A percentile compares a stretch with the other conserved stretches of the same genome.
Conservation (phyloP, 78 protist species). For the Polysphondylium violaceum region DNA sequence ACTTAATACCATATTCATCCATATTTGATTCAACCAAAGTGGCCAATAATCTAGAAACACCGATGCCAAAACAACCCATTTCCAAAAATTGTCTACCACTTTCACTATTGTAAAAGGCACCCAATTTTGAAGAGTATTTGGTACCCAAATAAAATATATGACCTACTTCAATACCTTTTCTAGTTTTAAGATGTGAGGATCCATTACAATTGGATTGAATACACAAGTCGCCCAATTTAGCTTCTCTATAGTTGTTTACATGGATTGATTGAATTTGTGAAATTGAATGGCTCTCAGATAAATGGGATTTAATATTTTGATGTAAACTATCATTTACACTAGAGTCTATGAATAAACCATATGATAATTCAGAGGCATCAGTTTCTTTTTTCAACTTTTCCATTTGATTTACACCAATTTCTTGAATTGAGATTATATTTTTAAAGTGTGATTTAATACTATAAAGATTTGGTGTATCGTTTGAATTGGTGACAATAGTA, state of each 20-base stretch:
- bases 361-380: no score
- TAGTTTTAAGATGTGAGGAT: not conserved
- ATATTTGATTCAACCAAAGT: constrained; percentile 38
- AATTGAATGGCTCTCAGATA: no score
- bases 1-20: constrained; percentile 20
- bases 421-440: constrained; percentile 5
- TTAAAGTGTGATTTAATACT: constrained; percentile 10
- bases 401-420: not conserved
- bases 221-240: constrained; percentile 46
- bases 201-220: not conserved
- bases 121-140: constrained; percentile 44
- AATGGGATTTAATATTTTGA: no score
- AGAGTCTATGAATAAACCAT: not conserved
- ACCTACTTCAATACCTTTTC: constrained; percentile 81
- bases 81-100: constrained; percentile 31
- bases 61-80: constrained; percentile 85
- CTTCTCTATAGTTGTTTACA: constrained; percentile 13
- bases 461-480: constrained; percentile 13
- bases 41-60: constrained; percentile 80
- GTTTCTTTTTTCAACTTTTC: not conserved
- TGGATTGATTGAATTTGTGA: no score
- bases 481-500: not conserved
- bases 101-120: not conserved
- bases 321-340: not conserved
- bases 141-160: constrained; percentile 79